phyloP scores from a whole-genome alignment of 163 green algal species.

The Chlorella variabilis region DNA sequence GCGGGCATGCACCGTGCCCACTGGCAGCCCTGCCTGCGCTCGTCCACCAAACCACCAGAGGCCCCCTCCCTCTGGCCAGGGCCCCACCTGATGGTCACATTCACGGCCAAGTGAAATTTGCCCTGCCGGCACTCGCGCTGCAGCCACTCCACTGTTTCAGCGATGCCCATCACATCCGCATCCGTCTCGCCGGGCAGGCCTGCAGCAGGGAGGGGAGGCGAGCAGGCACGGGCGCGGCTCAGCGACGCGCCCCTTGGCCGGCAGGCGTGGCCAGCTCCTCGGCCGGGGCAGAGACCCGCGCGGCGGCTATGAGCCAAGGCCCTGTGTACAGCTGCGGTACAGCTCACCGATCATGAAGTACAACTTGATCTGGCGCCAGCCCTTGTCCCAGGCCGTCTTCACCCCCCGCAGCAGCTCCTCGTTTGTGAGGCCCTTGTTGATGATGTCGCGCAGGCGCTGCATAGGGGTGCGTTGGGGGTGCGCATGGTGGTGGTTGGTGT shows the following conservation, averaged over 20 bases:
- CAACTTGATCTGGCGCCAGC: slow-evolving; percentile 68
- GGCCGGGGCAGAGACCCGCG: too few relatives aligned
- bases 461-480: too few relatives aligned
- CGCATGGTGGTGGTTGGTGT: too few relatives aligned
- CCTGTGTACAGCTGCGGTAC: neutral
- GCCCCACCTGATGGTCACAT: slow-evolving; percentile 63
- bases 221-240: too few relatives aligned
- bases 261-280: too few relatives aligned
- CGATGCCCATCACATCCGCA: slow-evolving; percentile 82
- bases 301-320: too few relatives aligned
- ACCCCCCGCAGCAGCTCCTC: slow-evolving; percentile 76
- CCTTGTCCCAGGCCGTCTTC: slow-evolving; percentile 74
- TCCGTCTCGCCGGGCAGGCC: slow-evolving; percentile 72
- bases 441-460: slow-evolving; percentile 42
- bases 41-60: too few relatives aligned
- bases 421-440: slow-evolving; percentile 67
- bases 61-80: too few relatives aligned
- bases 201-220: neutral
- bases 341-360: slow-evolving; percentile 84
- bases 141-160: slow-evolving; percentile 73
- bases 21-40: too few relatives aligned
- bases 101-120: slow-evolving; percentile 63
- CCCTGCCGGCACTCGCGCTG: slow-evolving; percentile 55
- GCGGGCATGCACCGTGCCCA: too few relatives aligned
- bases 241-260: too few relatives aligned